These are phyloP conservation scores for Teratosphaeria pseudoeucalypti DNA, from an alignment of 2,329 filamentous ascomycete species.

Conservation along the genomic window DNA sequence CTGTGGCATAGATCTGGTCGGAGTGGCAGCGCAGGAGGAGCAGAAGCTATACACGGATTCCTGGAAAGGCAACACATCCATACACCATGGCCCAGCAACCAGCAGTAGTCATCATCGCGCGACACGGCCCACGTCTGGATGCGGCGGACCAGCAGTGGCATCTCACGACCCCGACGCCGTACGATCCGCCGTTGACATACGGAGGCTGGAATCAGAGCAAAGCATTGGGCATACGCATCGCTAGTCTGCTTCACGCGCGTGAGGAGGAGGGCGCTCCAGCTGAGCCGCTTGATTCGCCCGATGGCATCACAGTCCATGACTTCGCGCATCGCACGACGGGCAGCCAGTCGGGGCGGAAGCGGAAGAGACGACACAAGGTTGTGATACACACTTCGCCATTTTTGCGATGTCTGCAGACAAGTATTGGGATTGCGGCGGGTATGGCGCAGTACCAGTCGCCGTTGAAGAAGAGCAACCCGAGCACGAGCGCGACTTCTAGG, in stretches of 20 bases:
- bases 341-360: conserved; percentile 10
- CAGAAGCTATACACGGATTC: neutral
- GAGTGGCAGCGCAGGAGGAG: neutral
- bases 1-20: neutral
- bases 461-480: conserved; percentile 18
- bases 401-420: conserved; percentile 83
- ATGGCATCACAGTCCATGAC: conserved; percentile 10
- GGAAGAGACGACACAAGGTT: conserved; percentile 58
- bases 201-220: conserved; percentile 85
- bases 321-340: conserved; percentile 5
- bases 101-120: conserved; percentile 43
- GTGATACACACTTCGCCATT: conserved; percentile 92
- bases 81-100: conserved; percentile 34
- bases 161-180: conserved; percentile 81
- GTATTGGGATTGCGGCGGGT: conserved; percentile 76
- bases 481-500: conserved; percentile 14
- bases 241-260: conserved; percentile 51
- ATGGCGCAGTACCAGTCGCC: conserved; percentile 55
- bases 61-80: neutral
- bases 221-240: conserved; percentile 72
- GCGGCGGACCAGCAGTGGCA: conserved; percentile 94
- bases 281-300: neutral
- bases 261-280: conserved; percentile 31
- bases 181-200: conserved; percentile 91
- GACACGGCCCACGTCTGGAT: conserved; percentile 89